phyloP scores from a whole-genome alignment of 176 grass and related monocot species.

The Oryza coarctata region DNA sequence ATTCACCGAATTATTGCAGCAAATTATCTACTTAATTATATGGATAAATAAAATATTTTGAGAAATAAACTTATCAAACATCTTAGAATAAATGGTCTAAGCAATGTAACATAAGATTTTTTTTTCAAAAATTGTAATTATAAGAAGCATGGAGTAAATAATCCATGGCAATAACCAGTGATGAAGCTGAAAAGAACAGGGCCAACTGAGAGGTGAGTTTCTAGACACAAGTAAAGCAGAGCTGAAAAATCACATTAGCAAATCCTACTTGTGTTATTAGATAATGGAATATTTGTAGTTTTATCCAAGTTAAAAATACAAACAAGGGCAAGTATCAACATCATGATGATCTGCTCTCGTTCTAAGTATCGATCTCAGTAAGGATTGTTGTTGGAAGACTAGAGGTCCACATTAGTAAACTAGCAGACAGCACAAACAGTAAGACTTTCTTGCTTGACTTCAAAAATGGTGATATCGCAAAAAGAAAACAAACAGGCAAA shows the following conservation, averaged over 20 bases:
- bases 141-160: no score
- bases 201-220: no score
- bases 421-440: not conserved
- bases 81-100: no score
- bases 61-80: no score
- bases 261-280: not conserved
- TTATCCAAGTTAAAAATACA: not conserved
- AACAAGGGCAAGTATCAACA: not conserved
- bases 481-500: not conserved
- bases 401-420: not conserved
- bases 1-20: no score
- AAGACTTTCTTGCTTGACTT: constrained; percentile 12
- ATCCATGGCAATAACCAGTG: no score
- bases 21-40: no score
- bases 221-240: not conserved
- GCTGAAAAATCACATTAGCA: not conserved
- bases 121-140: no score
- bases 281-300: not conserved
- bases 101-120: no score
- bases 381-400: not conserved
- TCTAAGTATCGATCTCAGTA: no score
- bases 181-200: no score
- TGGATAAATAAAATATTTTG: no score
- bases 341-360: not conserved
- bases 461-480: not conserved